Conservation (phyloP, 2,329 filamentous ascomycete genomes). For the Penicillium polonicum region DNA sequence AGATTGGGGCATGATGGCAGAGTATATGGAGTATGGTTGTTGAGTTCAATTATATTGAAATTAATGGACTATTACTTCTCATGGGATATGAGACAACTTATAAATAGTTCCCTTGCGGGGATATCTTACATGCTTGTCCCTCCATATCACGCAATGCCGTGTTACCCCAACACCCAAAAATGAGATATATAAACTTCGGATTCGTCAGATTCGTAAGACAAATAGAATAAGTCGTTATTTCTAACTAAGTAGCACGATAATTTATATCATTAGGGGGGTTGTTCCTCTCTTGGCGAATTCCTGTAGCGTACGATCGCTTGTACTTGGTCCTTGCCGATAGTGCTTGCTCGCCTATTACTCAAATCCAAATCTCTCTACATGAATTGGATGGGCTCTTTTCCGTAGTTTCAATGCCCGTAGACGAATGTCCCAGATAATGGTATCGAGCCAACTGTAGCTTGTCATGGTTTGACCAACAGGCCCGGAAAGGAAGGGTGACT, state of each 20-base stretch:
- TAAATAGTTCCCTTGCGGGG: background rate
- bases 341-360: background rate
- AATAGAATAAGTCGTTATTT: slow-evolving; percentile 22
- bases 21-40: background rate
- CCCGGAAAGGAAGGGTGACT: background rate
- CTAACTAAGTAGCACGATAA: background rate
- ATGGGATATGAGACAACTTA: background rate
- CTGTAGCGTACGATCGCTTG: no score
- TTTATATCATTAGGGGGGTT: background rate
- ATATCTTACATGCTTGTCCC: slow-evolving; percentile 12
- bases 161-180: background rate
- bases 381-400: background rate
- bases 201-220: slow-evolving; percentile 23
- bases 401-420: background rate
- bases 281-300: background rate
- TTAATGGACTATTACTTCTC: background rate
- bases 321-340: background rate
- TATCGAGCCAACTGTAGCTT: background rate
- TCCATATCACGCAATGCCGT: slow-evolving; percentile 17
- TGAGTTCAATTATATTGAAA: background rate
- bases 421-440: background rate
- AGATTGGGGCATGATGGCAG: slow-evolving; percentile 15
- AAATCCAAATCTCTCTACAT: background rate
- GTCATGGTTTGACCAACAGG: background rate
- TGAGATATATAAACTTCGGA: background rate